phyloP scores from a whole-genome alignment of 805 yeast species.

The Danielozyma ontarioensis region DNA sequence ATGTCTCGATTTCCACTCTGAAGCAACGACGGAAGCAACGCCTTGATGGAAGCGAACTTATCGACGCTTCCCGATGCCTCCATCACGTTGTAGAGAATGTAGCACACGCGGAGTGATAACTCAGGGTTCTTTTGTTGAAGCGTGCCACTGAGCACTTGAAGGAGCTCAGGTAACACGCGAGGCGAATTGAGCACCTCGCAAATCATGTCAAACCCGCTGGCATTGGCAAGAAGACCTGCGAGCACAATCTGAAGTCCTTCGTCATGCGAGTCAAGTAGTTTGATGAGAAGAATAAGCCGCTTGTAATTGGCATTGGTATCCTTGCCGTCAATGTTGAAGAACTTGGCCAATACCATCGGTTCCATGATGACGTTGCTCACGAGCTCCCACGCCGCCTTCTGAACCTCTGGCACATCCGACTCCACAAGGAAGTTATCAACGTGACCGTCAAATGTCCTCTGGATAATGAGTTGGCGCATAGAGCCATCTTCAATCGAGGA shows the following conservation, averaged over 20 bases:
- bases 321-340: slow-evolving; percentile 52
- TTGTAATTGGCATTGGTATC: slow-evolving; percentile 32
- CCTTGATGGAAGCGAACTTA: too few relatives aligned
- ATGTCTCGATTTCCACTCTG: neutral
- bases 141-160: too few relatives aligned
- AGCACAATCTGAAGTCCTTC: slow-evolving; percentile 12
- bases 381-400: slow-evolving; percentile 59
- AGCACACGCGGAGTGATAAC: neutral
- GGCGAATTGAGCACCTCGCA: slow-evolving; percentile 12
- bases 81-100: neutral
- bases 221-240: slow-evolving; percentile 33
- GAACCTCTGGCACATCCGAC: slow-evolving; percentile 38
- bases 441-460: slow-evolving; percentile 44
- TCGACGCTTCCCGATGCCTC: too few relatives aligned
- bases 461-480: slow-evolving; percentile 30
- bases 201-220: slow-evolving; percentile 35
- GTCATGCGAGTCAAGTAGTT: slow-evolving; percentile 29
- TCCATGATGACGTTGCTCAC: slow-evolving; percentile 51
- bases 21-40: too few relatives aligned
- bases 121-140: too few relatives aligned
- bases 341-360: slow-evolving; percentile 42
- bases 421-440: slow-evolving; percentile 39
- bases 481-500: slow-evolving; percentile 41
- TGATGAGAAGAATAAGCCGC: slow-evolving; percentile 26
- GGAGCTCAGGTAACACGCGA: too few relatives aligned